Percentiles rank a stretch among this genome's conserved stretches.
These are phyloP conservation scores for Cucurbita pepo DNA, from an alignment of 306 rosid genomes.

Conservation along the genomic window DNA sequence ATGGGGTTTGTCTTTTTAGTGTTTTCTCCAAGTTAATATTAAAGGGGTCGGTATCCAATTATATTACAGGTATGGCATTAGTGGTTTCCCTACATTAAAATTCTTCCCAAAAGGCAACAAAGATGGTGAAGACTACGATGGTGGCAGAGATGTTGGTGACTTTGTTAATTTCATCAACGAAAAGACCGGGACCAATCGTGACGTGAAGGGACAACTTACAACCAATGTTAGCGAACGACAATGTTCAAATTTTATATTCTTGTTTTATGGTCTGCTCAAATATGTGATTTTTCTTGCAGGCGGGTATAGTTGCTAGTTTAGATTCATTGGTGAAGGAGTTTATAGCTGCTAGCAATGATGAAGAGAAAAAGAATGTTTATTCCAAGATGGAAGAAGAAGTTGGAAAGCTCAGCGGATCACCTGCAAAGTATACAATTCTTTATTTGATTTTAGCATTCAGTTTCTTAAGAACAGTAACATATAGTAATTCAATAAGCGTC, in stretches of 20 bases:
- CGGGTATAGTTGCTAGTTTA: slow-evolving; percentile 46
- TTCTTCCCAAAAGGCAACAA: slow-evolving; percentile 71
- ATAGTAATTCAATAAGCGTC: not conserved
- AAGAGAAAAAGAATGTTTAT: slow-evolving; percentile 39
- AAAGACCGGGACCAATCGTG: slow-evolving; percentile 64
- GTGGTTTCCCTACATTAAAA: slow-evolving; percentile 64
- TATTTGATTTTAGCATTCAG: not conserved
- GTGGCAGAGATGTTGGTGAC: slow-evolving; percentile 64
- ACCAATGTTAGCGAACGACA: slow-evolving; percentile 29
- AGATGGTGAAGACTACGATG: slow-evolving; percentile 64
- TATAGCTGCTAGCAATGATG: slow-evolving; percentile 28
- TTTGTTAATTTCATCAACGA: slow-evolving; percentile 64
- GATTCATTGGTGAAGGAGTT: slow-evolving; percentile 58
- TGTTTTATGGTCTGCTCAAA: slow-evolving; percentile 2
- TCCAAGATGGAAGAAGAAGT: slow-evolving; percentile 63
- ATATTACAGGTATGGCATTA: slow-evolving; percentile 52
- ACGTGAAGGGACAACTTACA: slow-evolving; percentile 57
- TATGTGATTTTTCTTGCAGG: slow-evolving; percentile 28
- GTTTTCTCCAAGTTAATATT: not conserved
- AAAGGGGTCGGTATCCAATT: not conserved
- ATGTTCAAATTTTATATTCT: not conserved
- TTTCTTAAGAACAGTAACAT: not conserved
- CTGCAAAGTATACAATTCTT: slow-evolving; percentile 37
- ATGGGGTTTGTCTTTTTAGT: not conserved
- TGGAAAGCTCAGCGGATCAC: slow-evolving; percentile 49